Base-by-base conservation (phyloP, 176 grass and related monocot species). In the Carex pumila region DNA sequence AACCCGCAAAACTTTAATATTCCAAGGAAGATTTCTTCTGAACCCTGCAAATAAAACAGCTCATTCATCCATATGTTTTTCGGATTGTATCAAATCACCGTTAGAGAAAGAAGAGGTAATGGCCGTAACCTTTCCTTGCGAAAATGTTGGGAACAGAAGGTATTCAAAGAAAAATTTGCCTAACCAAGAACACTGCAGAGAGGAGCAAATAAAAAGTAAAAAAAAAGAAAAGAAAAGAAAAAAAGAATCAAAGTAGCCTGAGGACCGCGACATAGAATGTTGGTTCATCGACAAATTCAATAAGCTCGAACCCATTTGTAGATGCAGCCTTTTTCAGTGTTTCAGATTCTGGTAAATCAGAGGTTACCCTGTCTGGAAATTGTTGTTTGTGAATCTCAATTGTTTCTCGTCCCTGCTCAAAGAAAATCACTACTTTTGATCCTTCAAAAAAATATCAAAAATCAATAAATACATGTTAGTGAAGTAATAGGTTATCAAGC, bases 341-440 rank as follows among this genome's bases (percentile, higher is more conserved):
- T 70, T 85, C 39, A 41, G 66, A 90, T 53, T 81, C 87, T 14
- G 95, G 95, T 75, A 95, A 91, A 85, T 95, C 86, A 9, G 66
- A 39, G 15, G 85, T 93, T 60, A 90, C 86, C 82, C 91, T 66
- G 61, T 94, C 92, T 37, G 89, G 89, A 78, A 84, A 80, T 79
- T 90, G 79, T 63, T 93, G 87, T 55, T 82, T 81, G 76, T 90
- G 90, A 70, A 91, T 83, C 37, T 91, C 92, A 53, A 95, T 79
- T 52, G 62, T 87, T 49, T 89, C 79, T 74, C 91, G 93, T 73
- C 91, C 92, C 85, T 90, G 89, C 66, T 98, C 92, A 71, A 98
- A 83, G 84, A 92, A 90, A 67, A 98, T 93, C 25, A 98, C 88
- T 67, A 95, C 68, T 69, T 89, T 95, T 72, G 89, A 89, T 83